These are phyloP conservation scores for Kentomonas sorsogonicus DNA, from an alignment of 208 protist genomes.

Conservation along the genomic window DNA sequence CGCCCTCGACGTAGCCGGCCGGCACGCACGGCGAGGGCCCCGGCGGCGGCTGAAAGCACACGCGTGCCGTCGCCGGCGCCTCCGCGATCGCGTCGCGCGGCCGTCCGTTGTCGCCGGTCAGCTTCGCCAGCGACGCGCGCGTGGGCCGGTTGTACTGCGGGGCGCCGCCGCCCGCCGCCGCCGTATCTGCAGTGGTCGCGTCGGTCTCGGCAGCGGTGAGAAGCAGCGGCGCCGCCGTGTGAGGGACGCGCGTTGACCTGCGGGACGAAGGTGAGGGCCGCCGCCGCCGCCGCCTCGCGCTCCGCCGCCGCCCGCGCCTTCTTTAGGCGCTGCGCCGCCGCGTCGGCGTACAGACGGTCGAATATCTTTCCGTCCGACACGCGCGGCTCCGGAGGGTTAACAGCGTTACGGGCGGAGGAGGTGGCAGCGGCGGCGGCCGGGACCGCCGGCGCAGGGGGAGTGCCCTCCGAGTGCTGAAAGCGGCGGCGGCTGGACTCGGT, in stretches of 20 bases:
- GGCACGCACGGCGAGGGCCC: constrained; percentile 62
- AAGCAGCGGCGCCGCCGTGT: constrained; percentile 9
- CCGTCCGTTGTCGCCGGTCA: constrained; percentile 15
- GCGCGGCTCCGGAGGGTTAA: too few species aligned
- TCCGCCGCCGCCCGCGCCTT: not conserved
- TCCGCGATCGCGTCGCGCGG: constrained; percentile 21
- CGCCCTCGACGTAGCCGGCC: constrained; percentile 68
- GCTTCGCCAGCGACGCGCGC: constrained; percentile 49
- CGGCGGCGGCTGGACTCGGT: too few species aligned
- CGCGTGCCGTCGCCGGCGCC: constrained; percentile 39
- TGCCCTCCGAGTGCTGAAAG: too few species aligned
- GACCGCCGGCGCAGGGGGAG: too few species aligned
- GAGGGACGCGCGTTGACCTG: constrained; percentile 14
- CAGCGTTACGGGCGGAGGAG: too few species aligned
- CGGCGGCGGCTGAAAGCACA: constrained; percentile 39
- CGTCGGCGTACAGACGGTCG: not conserved
- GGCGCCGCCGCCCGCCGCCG: not conserved
- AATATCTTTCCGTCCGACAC: too few species aligned
- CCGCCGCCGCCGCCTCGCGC: not conserved
- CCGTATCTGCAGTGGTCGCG: not conserved
- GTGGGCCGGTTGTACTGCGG: constrained; percentile 47
- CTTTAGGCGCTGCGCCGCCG: not conserved
- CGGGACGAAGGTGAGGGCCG: not conserved
- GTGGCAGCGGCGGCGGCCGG: too few species aligned
- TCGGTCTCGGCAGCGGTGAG: not conserved